Percentiles rank a stretch among this genome's conserved stretches.
Conservation (phyloP, 192 early-diverging fungal genomes). For the Geosiphon pyriformis region DNA sequence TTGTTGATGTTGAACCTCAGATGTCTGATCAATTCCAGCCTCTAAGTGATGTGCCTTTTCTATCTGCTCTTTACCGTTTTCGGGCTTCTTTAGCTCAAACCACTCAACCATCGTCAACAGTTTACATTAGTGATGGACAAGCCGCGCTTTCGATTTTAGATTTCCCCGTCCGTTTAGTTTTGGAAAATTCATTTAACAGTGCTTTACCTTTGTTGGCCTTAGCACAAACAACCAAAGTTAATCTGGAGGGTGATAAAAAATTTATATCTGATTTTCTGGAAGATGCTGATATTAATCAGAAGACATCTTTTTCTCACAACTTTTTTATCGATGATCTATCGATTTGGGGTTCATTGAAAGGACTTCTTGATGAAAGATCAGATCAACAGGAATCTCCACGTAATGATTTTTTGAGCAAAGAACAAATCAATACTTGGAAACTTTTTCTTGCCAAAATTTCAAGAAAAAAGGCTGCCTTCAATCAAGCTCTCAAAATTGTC, state of each 20-base stretch:
- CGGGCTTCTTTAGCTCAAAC: background rate
- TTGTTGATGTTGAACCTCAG: background rate
- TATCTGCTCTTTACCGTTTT: background rate
- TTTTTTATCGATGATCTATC: constrained; percentile 8
- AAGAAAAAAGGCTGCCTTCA: constrained; percentile 14
- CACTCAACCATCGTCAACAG: background rate
- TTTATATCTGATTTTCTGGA: constrained; percentile 4
- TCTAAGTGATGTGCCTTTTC: constrained; percentile 1
- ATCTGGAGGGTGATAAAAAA: background rate
- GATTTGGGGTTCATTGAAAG: constrained; percentile 7
- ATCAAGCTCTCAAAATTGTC: background rate
- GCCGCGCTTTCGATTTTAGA: background rate
- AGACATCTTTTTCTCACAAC: background rate
- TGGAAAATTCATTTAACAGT: background rate
- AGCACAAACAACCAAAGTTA: background rate
- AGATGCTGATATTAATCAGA: background rate
- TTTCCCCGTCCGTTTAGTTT: no score
- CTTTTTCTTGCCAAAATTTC: constrained; percentile 13
- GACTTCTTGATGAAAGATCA: no score
- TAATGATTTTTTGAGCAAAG: background rate
- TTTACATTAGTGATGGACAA: background rate
- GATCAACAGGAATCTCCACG: background rate
- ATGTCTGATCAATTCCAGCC: background rate
- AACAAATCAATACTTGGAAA: background rate
- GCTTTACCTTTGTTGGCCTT: background rate